Base-by-base conservation (phyloP, 2,329 filamentous ascomycete genomes). In the Pseudogymnoascus sp. region DNA sequence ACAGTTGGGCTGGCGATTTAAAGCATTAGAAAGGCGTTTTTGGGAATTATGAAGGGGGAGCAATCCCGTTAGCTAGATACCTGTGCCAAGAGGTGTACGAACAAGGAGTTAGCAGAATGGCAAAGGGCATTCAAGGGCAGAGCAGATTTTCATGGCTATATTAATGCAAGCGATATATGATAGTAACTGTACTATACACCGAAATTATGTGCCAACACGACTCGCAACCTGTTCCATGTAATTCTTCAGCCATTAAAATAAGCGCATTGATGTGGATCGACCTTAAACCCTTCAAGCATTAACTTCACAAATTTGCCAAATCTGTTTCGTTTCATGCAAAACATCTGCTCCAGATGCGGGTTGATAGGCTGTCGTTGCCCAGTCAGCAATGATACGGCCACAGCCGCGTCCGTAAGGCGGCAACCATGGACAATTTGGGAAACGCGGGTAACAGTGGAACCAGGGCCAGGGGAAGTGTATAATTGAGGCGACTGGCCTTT, bases 281-380 rank as follows among this genome's bases (percentile, higher is more conserved):
- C 29, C 48, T 13, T 55, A 33, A n/a, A 55, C 48, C 48, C 48
- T 55, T 55, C 29, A 55, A 55, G 29, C 29, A 33, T 55, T 13
- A 33, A 27, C 48, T 55, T 10, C 48, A 15, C 48, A 55, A 55
- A 55, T 55, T 55, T 15, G 4, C 48, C 48, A 33, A 33, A 55
- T 55, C 48, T 55, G 48, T 55, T 55, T 55, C 48, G 48, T 55
- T 33, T 55, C 48, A 55, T 55, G 29, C 48, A 55, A 55, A 55
- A 55, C 48, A 55, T 55, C 48, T 17, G 27, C n/a, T n/a, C 29
- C 31, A 10, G 48, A 55, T 55, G 48, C 15, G 15, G 48, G 10
- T 55, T 55, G 48, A 55, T 55, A 55, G 48, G 48, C 29, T 55
- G 29, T 33, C n/a, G 48, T 55, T 55, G 48, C 48, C 48, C 29